phyloP scores from a whole-genome alignment of 2,329 filamentous ascomycete species.

The Didymella keratinophila region DNA sequence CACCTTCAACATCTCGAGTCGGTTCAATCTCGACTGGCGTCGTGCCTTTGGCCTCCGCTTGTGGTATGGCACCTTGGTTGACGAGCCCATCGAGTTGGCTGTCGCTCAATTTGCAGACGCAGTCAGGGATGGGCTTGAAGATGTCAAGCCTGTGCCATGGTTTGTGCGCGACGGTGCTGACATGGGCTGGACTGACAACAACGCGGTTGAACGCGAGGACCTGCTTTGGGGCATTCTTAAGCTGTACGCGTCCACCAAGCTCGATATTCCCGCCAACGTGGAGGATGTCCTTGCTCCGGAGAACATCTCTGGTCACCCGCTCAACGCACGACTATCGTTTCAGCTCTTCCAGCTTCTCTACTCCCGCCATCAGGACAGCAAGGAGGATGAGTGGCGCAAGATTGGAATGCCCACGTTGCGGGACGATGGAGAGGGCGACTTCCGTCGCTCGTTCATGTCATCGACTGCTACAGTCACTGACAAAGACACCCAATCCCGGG shows the following conservation, averaged over 20 bases:
- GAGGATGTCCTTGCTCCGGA: constrained; percentile 78
- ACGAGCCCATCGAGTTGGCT: constrained; percentile 75
- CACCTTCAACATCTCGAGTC: constrained; percentile 81
- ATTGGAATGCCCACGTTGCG: constrained; percentile 45
- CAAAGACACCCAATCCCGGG: constrained; percentile 61
- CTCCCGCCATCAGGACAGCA: constrained; percentile 39
- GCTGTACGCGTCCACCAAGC: constrained; percentile 72
- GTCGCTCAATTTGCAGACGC: constrained; percentile 78
- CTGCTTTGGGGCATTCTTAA: constrained; percentile 87
- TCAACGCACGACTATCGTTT: constrained; percentile 82
- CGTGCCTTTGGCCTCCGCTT: constrained; percentile 90
- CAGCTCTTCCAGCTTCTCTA: constrained; percentile 73
- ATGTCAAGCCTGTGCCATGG: constrained; percentile 73
- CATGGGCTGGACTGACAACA: constrained; percentile 67
- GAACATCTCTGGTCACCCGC: constrained; percentile 75
- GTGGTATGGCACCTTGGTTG: constrained; percentile 79
- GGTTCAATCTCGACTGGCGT: constrained; percentile 89
- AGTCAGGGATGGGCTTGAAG: constrained; percentile 73
- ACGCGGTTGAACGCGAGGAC: constrained; percentile 71
- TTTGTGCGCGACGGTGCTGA: constrained; percentile 68
- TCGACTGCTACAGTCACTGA: constrained; percentile 37
- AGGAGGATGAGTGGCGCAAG: constrained; percentile 36
- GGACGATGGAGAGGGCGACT: constrained; percentile 24
- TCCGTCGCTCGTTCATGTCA: constrained; percentile 40
- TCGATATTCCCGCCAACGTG: constrained; percentile 56